Percentiles rank a stretch among this genome's conserved stretches.
These are phyloP conservation scores for Tetrapisispora namnaoensis DNA, from an alignment of 805 yeast genomes.

Conservation along the genomic window DNA sequence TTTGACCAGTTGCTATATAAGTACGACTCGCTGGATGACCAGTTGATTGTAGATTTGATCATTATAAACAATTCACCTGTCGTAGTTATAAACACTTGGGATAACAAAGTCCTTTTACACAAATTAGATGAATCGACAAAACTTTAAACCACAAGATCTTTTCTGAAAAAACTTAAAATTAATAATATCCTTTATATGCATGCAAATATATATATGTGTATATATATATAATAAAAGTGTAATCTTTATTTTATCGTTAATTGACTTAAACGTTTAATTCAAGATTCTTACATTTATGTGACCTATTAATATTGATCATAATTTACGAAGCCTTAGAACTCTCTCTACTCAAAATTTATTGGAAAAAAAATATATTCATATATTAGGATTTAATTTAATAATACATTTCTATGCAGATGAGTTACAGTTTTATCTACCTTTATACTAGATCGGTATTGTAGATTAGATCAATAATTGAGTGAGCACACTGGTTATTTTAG, in stretches of 20 bases:
- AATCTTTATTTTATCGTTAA: neutral
- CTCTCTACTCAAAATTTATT: too few relatives aligned
- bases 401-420: too few relatives aligned
- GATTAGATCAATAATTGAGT: too few relatives aligned
- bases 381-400: too few relatives aligned
- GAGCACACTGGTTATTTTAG: too few relatives aligned
- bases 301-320: too few relatives aligned
- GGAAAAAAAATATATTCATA: too few relatives aligned
- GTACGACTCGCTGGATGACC: constrained; percentile 5
- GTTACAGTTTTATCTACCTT: too few relatives aligned
- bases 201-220: neutral
- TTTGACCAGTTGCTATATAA: constrained; percentile 9
- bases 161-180: neutral
- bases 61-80: neutral
- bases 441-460: too few relatives aligned
- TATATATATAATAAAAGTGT: neutral
- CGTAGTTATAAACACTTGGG: neutral
- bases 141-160: neutral
- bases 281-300: too few relatives aligned
- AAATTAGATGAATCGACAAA: neutral
- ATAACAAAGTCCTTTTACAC: constrained; percentile 1
- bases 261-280: neutral
- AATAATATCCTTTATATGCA: neutral
- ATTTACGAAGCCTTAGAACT: too few relatives aligned
- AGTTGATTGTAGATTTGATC: neutral